A percentile compares a stretch with the other conserved stretches of the same genome.
phyloP scores from a whole-genome alignment of 768 basidiomycete genomes.

The Pulveroboletus sp. region DNA sequence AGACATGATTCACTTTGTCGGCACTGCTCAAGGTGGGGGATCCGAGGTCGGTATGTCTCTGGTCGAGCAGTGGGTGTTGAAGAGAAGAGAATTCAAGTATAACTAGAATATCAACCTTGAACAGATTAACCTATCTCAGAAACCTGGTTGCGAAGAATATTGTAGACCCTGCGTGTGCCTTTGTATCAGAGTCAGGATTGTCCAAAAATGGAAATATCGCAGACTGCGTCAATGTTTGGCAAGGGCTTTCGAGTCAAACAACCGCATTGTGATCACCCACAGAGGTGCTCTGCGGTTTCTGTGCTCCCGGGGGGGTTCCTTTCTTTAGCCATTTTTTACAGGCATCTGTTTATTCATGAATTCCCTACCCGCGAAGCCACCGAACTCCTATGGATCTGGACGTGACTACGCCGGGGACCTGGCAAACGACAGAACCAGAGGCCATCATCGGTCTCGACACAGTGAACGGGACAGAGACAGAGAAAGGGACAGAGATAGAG shows the following conservation, averaged over 20 bases:
- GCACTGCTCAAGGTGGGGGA: background rate
- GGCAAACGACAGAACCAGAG: slow-evolving; percentile 3
- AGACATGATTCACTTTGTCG: slow-evolving; percentile 14
- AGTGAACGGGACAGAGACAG: slow-evolving; percentile 6
- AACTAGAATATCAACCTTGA: background rate
- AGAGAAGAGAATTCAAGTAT: slow-evolving; percentile 1
- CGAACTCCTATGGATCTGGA: slow-evolving; percentile 8
- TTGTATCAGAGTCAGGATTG: background rate
- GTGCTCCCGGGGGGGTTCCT: background rate
- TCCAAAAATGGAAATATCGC: background rate
- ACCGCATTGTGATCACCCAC: slow-evolving; percentile 1
- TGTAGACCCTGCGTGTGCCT: too few species aligned
- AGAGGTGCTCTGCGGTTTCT: too few species aligned
- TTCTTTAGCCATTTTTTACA: background rate
- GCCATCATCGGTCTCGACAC: slow-evolving; percentile 5
- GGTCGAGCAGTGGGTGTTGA: slow-evolving; percentile 9
- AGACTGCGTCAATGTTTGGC: slow-evolving; percentile 7
- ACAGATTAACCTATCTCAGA: too few species aligned
- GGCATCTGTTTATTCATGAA: slow-evolving; percentile 9
- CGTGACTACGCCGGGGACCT: slow-evolving; percentile 16
- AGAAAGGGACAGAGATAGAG: slow-evolving; percentile 1
- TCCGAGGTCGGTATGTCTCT: background rate
- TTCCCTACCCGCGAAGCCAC: slow-evolving; percentile 16
- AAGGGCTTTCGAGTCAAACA: slow-evolving; percentile 27
- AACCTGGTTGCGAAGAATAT: too few species aligned